Conservation (phyloP, 306 rosid genomes). For the Comarum palustre region DNA sequence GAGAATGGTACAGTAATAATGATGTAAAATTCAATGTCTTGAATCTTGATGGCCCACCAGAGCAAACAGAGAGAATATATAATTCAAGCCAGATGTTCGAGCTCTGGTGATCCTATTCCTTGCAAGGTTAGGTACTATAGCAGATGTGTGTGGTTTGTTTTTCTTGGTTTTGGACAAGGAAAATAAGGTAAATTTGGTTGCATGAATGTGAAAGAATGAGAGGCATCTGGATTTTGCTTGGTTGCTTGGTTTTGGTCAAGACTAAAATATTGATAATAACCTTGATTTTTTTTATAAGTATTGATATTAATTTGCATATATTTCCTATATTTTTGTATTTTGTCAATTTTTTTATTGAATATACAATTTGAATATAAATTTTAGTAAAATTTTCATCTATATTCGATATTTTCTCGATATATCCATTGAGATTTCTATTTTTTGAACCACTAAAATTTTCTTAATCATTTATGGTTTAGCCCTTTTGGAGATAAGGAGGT, state of each 20-base stretch:
- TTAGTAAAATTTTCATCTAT: no score
- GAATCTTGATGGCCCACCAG: conserved; percentile 27
- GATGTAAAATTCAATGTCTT: conserved; percentile 7
- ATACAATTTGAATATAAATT: no score
- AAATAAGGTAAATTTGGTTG: not conserved
- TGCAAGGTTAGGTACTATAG: not conserved
- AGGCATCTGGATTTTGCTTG: conserved; percentile 21
- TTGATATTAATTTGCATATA: no score
- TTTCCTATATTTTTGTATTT: no score
- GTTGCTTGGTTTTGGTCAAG: conserved; percentile 11
- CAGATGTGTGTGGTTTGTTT: conserved; percentile 6
- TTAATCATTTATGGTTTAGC: no score
- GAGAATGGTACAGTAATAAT: conserved; percentile 1
- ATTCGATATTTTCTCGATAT: no score
- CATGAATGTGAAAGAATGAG: conserved; percentile 4
- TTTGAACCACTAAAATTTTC: no score
- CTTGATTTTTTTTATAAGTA: no score
- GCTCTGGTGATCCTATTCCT: not conserved
- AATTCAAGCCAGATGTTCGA: not conserved
- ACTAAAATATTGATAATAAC: no score
- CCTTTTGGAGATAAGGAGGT: no score
- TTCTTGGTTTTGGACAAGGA: conserved; percentile 4
- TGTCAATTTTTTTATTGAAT: no score
- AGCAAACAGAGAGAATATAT: conserved; percentile 11
- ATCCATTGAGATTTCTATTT: no score